A percentile compares a stretch with the other conserved stretches of the same genome.
Conservation (phyloP, 495 filamentous ascomycete genomes). For the Talaromyces trachyspermus region DNA sequence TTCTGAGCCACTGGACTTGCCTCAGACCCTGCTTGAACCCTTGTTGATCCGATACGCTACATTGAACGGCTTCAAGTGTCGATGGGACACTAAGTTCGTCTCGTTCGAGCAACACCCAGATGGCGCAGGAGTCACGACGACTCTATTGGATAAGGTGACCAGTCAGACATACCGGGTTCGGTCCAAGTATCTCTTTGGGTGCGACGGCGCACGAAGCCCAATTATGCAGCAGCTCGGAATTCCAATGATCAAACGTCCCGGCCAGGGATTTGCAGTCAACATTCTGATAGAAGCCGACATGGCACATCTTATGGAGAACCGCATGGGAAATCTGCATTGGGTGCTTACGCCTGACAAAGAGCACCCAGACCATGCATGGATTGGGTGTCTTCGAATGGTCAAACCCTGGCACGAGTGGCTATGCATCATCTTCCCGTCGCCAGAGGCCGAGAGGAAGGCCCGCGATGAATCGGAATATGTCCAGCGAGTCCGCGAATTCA, state of each 20-base stretch:
- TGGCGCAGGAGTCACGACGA: background rate
- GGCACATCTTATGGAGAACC: constrained; percentile 31
- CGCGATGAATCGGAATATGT: constrained; percentile 25
- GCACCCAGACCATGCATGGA: constrained; percentile 32
- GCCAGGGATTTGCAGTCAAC: constrained; percentile 41
- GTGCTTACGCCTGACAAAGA: constrained; percentile 31
- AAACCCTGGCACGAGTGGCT: constrained; percentile 46
- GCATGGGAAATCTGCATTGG: constrained; percentile 46
- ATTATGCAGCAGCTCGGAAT: constrained; percentile 20
- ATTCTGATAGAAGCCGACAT: constrained; percentile 40
- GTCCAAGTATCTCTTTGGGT: constrained; percentile 45
- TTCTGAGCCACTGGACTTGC: constrained; percentile 31
- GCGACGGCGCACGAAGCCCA: constrained; percentile 40
- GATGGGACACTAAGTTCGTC: constrained; percentile 29
- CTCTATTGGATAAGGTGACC: constrained; percentile 23
- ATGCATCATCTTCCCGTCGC: constrained; percentile 31
- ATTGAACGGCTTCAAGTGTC: constrained; percentile 24
- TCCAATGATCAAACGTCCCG: constrained; percentile 35
- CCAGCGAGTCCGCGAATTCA: constrained; percentile 25
- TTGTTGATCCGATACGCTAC: constrained; percentile 29
- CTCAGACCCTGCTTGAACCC: constrained; percentile 40
- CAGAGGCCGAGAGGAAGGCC: constrained; percentile 18
- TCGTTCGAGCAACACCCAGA: constrained; percentile 7
- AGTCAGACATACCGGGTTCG: constrained; percentile 27
- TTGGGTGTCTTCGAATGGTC: constrained; percentile 34